Base-by-base conservation (phyloP, 495 filamentous ascomycete species). In the Jackrogersella minutella region DNA sequence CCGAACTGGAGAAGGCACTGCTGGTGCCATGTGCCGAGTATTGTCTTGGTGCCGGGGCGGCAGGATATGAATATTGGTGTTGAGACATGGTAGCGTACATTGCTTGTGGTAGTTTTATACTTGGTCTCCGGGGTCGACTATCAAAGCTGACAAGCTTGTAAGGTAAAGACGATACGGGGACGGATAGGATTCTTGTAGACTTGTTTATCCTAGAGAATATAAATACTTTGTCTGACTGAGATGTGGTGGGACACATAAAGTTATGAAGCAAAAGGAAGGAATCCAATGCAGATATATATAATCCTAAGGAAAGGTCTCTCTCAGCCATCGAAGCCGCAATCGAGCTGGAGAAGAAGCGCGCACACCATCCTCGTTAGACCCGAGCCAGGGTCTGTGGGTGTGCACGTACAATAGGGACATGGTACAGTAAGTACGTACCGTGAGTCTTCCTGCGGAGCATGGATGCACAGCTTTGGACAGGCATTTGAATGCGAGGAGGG, bases 1-100 rank as follows among this genome's bases (percentile, higher is more conserved):
- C 96, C 62, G 91, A 95, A 67, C 90, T 90, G 81, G 93, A 96
- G 86, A 97, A 97, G 65, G 96, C 95, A 76, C 93, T 97, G 81
- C 93, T 96, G 41, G 92, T 96, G 64, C 87, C 88, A 74, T 92
- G 89, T 57, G 74, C 83, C 14, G 85, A 82, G 66, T 86, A 87
- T 66, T 88, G 87, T 64, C 88, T 86, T 40, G 91, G 72, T 19
- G 79, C 70, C 28, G 73, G 69, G 26, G 77, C 70, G 26, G 77
- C 71, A 53, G 75, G 62, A 60, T 83, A 81, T 60, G 60, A 54
- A 30, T 80, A 82, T 68, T 76, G 73, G 51, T 79, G 79, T 55
- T 81, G 77, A 4, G 77, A 68, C 76, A 81, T 79, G 54, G 76
- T 79, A 52, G 76, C 57, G 69, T 77, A 81, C 79, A 83, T 83